These are phyloP conservation scores for Puccinia triticina DNA, from an alignment of 1,284 basidiomycete genomes.

Conservation along the genomic window DNA sequence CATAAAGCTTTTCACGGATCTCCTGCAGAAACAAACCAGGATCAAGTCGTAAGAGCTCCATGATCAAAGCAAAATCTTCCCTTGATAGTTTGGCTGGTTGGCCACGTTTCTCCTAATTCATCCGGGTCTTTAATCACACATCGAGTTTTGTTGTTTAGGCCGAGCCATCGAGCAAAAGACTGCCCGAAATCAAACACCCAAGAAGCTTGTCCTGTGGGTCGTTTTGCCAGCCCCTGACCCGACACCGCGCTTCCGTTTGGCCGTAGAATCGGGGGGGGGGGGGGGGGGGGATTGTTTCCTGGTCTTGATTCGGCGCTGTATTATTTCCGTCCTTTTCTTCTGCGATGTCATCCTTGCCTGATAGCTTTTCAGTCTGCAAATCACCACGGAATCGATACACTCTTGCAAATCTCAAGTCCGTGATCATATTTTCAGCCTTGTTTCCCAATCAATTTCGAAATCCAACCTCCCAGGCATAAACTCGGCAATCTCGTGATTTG, in stretches of 20 bases:
- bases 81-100: no score
- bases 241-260: constrained; percentile 54
- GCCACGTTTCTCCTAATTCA: no score
- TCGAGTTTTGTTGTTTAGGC: no score
- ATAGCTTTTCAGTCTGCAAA: constrained; percentile 72
- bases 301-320: constrained; percentile 57
- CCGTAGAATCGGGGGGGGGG: constrained; percentile 54
- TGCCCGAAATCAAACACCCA: no score
- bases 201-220: constrained; percentile 54
- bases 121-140: no score
- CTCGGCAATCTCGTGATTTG: constrained; percentile 87
- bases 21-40: no score
- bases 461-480: constrained; percentile 95
- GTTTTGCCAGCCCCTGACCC: constrained; percentile 56
- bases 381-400: constrained; percentile 84
- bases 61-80: no score
- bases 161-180: no score
- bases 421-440: constrained; percentile 91
- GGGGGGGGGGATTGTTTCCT: constrained; percentile 57
- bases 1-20: no score
- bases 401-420: constrained; percentile 92
- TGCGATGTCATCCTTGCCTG: constrained; percentile 57
- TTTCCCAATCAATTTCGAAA: constrained; percentile 97
- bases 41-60: no score
- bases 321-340: constrained; percentile 55